These are phyloP conservation scores for Chrysoporthe deuterocubensis DNA, from an alignment of 2,329 filamentous ascomycete species.

Conservation along the genomic window DNA sequence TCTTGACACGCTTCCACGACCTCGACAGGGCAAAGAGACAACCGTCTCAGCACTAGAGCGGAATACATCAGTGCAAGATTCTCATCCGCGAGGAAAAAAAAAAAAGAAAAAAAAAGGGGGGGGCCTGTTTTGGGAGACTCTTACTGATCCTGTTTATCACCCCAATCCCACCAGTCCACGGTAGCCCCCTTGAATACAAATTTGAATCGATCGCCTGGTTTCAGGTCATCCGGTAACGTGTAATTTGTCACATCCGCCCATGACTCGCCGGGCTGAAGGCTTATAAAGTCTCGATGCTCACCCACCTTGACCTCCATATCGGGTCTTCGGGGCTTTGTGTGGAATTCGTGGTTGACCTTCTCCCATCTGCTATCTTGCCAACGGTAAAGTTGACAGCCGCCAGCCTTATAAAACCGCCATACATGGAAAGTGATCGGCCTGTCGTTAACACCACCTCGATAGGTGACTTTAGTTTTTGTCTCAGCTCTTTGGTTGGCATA, in stretches of 20 bases:
- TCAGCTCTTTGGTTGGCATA: not conserved
- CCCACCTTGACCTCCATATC: not conserved
- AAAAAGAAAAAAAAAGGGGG: not conserved
- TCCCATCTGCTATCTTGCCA: not conserved
- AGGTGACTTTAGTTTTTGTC: not conserved
- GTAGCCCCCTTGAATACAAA: not conserved
- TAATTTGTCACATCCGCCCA: not conserved
- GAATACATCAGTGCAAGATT: no score
- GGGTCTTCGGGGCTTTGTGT: not conserved
- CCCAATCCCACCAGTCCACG: conserved; percentile 2
- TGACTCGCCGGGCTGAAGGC: not conserved
- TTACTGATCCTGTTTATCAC: conserved; percentile 1
- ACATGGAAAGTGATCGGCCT: not conserved
- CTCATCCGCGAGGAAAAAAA: no score
- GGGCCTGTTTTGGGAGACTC: not conserved
- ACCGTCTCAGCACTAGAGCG: not conserved
- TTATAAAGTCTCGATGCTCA: not conserved
- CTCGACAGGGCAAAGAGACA: not conserved
- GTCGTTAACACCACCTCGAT: not conserved
- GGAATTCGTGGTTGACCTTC: not conserved
- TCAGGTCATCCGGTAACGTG: not conserved
- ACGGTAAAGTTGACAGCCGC: not conserved
- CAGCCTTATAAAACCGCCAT: not conserved
- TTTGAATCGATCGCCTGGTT: not conserved
- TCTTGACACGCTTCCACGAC: not conserved